Percentiles rank a stretch among this genome's conserved stretches.
phyloP scores from a whole-genome alignment of 768 basidiomycete species.

The Lentinus tigrinus region DNA sequence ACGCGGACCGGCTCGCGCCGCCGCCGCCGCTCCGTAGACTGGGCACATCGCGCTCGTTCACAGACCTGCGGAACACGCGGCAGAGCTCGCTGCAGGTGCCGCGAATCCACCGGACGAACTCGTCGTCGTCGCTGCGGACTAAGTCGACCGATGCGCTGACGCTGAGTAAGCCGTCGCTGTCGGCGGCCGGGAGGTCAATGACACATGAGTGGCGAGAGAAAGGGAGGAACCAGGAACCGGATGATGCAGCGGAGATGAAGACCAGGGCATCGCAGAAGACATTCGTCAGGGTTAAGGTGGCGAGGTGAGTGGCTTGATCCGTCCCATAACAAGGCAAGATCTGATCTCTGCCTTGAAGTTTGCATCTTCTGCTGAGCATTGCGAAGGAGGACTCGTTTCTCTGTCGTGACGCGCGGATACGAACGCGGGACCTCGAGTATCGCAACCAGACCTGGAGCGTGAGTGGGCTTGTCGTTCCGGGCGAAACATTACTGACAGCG shows the following conservation, averaged over 20 bases:
- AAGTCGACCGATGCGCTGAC: conserved; percentile 36
- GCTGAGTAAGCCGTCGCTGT: conserved; percentile 8
- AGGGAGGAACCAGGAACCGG: conserved; percentile 21
- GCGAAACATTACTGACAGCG: conserved; percentile 9
- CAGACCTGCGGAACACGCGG: conserved; percentile 55
- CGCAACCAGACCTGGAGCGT: conserved; percentile 84
- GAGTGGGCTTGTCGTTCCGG: conserved; percentile 28
- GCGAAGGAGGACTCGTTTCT: conserved; percentile 84
- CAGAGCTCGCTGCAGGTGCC: conserved; percentile 28
- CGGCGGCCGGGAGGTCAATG: not conserved
- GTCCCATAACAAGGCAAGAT: not conserved
- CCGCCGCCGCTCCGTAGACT: conserved; percentile 49
- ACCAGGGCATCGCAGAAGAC: conserved; percentile 79
- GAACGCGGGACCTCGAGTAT: conserved; percentile 78
- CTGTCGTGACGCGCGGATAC: conserved; percentile 74
- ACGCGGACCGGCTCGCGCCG: conserved; percentile 31
- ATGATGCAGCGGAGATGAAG: conserved; percentile 81
- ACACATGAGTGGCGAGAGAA: not conserved
- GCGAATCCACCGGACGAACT: conserved; percentile 38
- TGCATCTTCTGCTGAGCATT: conserved; percentile 73
- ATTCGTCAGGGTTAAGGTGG: conserved; percentile 76
- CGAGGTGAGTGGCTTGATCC: conserved; percentile 47
- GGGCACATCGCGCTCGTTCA: conserved; percentile 66
- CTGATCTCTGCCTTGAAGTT: conserved; percentile 38
- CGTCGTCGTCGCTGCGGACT: conserved; percentile 4